These are phyloP conservation scores for Cladosporium sp. DNA, from an alignment of 2,329 filamentous ascomycete genomes.

Conservation along the genomic window DNA sequence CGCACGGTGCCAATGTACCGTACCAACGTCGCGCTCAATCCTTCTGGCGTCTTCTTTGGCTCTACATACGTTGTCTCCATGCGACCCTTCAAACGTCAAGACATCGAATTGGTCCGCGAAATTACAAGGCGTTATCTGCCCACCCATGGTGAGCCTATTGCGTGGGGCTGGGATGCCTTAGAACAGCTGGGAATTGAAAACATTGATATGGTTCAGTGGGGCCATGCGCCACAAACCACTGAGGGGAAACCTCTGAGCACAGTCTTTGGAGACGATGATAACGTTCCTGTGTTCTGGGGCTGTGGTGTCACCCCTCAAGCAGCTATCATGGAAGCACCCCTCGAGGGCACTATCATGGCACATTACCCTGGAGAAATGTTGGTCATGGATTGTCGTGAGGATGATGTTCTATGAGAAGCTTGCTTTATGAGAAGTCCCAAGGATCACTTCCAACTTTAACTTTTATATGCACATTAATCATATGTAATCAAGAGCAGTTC, in stretches of 20 bases:
- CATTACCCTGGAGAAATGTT: slow-evolving; percentile 62
- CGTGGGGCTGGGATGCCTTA: slow-evolving; percentile 59
- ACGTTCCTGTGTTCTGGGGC: slow-evolving; percentile 58
- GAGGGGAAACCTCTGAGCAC: slow-evolving; percentile 28
- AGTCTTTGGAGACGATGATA: slow-evolving; percentile 32
- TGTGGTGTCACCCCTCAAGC: slow-evolving; percentile 64
- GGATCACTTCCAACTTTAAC: too few species aligned
- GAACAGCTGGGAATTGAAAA: slow-evolving; percentile 50
- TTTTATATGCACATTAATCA: background rate
- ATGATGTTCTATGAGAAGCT: slow-evolving; percentile 30
- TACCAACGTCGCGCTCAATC: slow-evolving; percentile 51
- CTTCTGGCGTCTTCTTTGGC: slow-evolving; percentile 54
- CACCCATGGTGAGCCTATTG: slow-evolving; percentile 61
- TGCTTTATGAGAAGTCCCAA: too few species aligned
- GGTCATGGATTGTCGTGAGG: slow-evolving; percentile 48
- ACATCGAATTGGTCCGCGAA: slow-evolving; percentile 50
- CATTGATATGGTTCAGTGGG: slow-evolving; percentile 53
- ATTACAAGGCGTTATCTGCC: slow-evolving; percentile 52
- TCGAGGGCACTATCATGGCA: slow-evolving; percentile 55
- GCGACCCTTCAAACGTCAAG: slow-evolving; percentile 50
- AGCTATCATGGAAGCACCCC: slow-evolving; percentile 52
- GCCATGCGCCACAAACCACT: slow-evolving; percentile 41
- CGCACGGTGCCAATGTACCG: slow-evolving; percentile 60
- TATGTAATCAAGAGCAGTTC: too few species aligned
- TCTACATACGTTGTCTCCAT: slow-evolving; percentile 59